These are phyloP conservation scores for Ascoidea asiatica DNA, from an alignment of 805 yeast genomes.

Conservation along the genomic window DNA sequence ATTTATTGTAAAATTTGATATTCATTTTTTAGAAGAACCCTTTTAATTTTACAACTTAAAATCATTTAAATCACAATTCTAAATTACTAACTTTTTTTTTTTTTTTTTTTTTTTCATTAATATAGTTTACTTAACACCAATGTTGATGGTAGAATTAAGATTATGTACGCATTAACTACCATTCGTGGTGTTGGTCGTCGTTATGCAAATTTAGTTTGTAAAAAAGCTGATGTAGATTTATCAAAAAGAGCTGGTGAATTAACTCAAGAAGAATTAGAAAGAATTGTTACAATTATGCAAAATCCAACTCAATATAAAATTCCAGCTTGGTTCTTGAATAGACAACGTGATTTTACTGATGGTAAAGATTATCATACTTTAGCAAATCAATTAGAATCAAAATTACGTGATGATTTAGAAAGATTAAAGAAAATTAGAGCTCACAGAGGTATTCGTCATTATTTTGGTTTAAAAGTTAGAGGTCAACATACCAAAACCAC, in stretches of 20 bases:
- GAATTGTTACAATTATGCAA: conserved; percentile 99
- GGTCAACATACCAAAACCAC: conserved; percentile 99
- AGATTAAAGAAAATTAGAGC: conserved; percentile 99
- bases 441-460: conserved; percentile 99
- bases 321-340: conserved; percentile 99
- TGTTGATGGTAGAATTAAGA: conserved; percentile 99
- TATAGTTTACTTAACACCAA: conserved; percentile 98
- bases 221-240: conserved; percentile 99
- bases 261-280: conserved; percentile 99
- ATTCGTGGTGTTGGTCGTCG: conserved; percentile 99
- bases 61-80: conserved; percentile 6
- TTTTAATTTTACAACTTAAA: not conserved
- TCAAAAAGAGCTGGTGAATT: conserved; percentile 99
- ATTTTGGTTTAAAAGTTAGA: conserved; percentile 99
- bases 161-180: conserved; percentile 99
- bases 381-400: conserved; percentile 98
- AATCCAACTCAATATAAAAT: conserved; percentile 99
- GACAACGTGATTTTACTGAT: conserved; percentile 96
- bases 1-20: no score
- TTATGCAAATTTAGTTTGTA: conserved; percentile 99
- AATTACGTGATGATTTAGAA: conserved; percentile 99
- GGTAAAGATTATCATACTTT: conserved; percentile 99
- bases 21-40: no score
- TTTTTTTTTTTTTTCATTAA: not conserved
- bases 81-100: conserved; percentile 22